Evolutionary conservation across 2,329 filamentous ascomycete genomes (phyloP).

Genomic region (Dactylella cylindrospora): DNA sequence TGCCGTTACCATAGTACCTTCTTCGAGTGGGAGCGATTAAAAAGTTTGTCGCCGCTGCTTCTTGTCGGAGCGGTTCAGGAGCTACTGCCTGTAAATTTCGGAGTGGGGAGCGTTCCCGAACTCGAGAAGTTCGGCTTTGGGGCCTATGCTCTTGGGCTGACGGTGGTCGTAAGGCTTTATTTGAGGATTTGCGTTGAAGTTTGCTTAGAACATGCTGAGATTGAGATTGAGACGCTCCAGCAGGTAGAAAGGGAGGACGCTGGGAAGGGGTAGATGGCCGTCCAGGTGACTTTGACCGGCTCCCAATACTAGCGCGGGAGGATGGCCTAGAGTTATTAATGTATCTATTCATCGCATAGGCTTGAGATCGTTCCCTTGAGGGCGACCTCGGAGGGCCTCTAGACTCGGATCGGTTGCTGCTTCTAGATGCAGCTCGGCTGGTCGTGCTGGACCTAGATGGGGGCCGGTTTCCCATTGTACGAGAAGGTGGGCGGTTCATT

Average conservation of each 20-base stretch:
- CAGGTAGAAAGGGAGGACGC: slow-evolving; percentile 74
- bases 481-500: slow-evolving; percentile 63
- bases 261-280: slow-evolving; percentile 58
- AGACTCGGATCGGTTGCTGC: slow-evolving; percentile 37
- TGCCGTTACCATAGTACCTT: slow-evolving; percentile 84
- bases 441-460: slow-evolving; percentile 53
- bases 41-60: slow-evolving; percentile 65
- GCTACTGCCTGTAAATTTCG: slow-evolving; percentile 48
- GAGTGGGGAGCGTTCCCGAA: slow-evolving; percentile 43
- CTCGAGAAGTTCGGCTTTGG: slow-evolving; percentile 52
- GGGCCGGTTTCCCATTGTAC: slow-evolving; percentile 51
- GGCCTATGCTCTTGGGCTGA: slow-evolving; percentile 54
- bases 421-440: slow-evolving; percentile 53
- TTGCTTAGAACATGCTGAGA: slow-evolving; percentile 78
- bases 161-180: slow-evolving; percentile 68
- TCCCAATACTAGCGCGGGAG: slow-evolving; percentile 45
- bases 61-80: slow-evolving; percentile 50
- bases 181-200: slow-evolving; percentile 64
- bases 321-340: slow-evolving; percentile 44
- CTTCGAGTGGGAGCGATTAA: slow-evolving; percentile 71
- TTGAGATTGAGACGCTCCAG: slow-evolving; percentile 70
- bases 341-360: slow-evolving; percentile 25
- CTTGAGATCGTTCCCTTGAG: slow-evolving; percentile 21
- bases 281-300: slow-evolving; percentile 72
- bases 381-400: slow-evolving; percentile 31